Evolutionary conservation across 345 rosid genomes (phyloP), one percentile per base, ranked within the genome.

Genomic region (Populus tremula): DNA sequence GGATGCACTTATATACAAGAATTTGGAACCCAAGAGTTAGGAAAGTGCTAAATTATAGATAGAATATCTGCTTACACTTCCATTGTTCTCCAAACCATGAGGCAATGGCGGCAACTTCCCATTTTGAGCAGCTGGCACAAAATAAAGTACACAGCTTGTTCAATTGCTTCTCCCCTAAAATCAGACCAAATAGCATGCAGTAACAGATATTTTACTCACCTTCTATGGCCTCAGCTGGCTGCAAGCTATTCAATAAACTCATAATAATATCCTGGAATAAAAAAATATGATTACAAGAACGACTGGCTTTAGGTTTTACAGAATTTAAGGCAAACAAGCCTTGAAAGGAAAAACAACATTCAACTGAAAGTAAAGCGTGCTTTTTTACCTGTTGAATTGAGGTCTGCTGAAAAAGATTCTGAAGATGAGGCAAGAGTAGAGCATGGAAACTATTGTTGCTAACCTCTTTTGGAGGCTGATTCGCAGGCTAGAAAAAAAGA

Each of bases 91-190:
- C 18, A 85, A 67, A 75, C 78, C 49, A 64, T 86, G 96, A 77
- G 97, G 90, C 75, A 89, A 82, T 1, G 89, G 91, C 27, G 94
- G 97, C 86, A 92, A 88, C 86, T 94, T 96, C 73, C 98, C 97
- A 73, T 89, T 91, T 83, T 88, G 98, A 77, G 84, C 72, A 68
- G 80, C 97, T 94, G 91, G 64, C 85, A 84, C 69, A 80, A 73
- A 70, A 71, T 35, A 68, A n/a, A 66, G 23, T 11, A 10, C 33
- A 72, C 41, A 59, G n/a, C 23, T 13, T 68, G 54, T 62, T 72
- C 67, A 79, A 69, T 65, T n/a, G 25, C 71, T 35, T 38, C 33
- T 36, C 67, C 39, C n/a, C 17, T n/a, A 56, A 59, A 72, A 79
- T 25, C 20, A 73, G 25, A 47, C 38, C 43, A 78, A 53, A 65